A percentile compares a stretch with the other conserved stretches of the same genome.
Conservation (phyloP, 306 rosid species). For the Mucuna pruriens region DNA sequence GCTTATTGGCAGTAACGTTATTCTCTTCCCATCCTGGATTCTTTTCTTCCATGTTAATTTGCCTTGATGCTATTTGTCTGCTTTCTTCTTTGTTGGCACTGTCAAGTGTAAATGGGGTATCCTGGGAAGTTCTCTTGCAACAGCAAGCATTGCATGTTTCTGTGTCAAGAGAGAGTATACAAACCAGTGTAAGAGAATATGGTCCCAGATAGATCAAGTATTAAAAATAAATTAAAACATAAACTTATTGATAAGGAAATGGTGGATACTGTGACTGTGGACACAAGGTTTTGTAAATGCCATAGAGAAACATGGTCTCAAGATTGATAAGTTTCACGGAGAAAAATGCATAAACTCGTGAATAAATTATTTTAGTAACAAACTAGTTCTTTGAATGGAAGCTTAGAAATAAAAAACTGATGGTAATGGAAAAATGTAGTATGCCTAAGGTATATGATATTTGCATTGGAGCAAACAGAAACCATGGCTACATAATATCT, state of each 20-base stretch:
- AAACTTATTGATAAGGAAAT: slow-evolving; percentile 7
- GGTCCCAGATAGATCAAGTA: neutral
- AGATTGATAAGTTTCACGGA: neutral
- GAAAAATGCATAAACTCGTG: neutral
- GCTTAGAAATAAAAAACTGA: neutral
- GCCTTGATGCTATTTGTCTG: slow-evolving; percentile 32
- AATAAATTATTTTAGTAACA: neutral
- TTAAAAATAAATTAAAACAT: slow-evolving; percentile 10
- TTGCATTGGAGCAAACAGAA: neutral
- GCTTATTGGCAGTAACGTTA: slow-evolving; percentile 27
- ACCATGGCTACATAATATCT: neutral
- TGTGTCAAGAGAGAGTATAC: slow-evolving; percentile 37
- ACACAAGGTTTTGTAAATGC: slow-evolving; percentile 21
- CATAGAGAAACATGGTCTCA: slow-evolving; percentile 1
- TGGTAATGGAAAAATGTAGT: neutral
- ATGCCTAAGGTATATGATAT: neutral
- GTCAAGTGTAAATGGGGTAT: slow-evolving; percentile 52
- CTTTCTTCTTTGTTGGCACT: slow-evolving; percentile 40
- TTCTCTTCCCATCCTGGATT: slow-evolving; percentile 39
- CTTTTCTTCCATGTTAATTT: slow-evolving; percentile 34
- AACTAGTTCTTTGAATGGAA: neutral
- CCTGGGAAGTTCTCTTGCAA: slow-evolving; percentile 40
- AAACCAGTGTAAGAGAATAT: slow-evolving; percentile 23
- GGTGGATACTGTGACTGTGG: neutral
- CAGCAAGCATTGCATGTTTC: slow-evolving; percentile 37